Base-by-base conservation (phyloP, 495 filamentous ascomycete species). In the Hyaloscypha variabilis region DNA sequence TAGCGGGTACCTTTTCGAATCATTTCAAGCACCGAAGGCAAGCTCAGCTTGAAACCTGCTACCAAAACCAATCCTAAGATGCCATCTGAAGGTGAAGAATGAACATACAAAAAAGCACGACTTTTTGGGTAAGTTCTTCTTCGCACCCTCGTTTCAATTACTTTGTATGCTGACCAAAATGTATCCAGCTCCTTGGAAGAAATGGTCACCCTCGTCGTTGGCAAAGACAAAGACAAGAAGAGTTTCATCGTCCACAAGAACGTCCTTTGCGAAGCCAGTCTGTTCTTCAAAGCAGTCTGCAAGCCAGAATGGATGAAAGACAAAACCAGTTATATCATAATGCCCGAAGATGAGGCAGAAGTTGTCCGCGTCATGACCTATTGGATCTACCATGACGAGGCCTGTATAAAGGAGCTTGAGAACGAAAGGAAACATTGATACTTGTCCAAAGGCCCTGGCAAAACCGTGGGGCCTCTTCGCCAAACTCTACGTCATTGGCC, bases 321-420 rank as follows among this genome's bases (percentile, higher is more conserved):
- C 14, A 50, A 53, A 21, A 50, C 56, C 23, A 56, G 30, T 10
- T 14, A 11, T 19, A 67, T 61, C 19, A 54, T 26, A 29, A 13
- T 62, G 2, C 64, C 64, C 17, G 58, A 62, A 3, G 64, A 56
- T 29, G 51, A 67, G 26, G 36, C 51, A 11, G 24, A 60, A 1
- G 50, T 30, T 13, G 50, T 62, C 28, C 25, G 53, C 4, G 25
- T 28, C 5, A 46, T 56, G 24, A 30, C 54, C 50, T 62, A 56
- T 19, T 67, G 57, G 64, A 56, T 67, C 23, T 55, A 67, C 24
- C 30, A 62, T 31, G 51, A 39, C 25, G 24, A 56, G 25, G 62
- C 62, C 11, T 54, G 49, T 26, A 29, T 60, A n/a, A n/a, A n/a
- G n/a, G n/a, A n/a, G n/a, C n/a, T n/a, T n/a, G n/a, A n/a, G n/a